phyloP scores from a whole-genome alignment of 495 filamentous ascomycete genomes.

The Xanthoparmelia taractica region DNA sequence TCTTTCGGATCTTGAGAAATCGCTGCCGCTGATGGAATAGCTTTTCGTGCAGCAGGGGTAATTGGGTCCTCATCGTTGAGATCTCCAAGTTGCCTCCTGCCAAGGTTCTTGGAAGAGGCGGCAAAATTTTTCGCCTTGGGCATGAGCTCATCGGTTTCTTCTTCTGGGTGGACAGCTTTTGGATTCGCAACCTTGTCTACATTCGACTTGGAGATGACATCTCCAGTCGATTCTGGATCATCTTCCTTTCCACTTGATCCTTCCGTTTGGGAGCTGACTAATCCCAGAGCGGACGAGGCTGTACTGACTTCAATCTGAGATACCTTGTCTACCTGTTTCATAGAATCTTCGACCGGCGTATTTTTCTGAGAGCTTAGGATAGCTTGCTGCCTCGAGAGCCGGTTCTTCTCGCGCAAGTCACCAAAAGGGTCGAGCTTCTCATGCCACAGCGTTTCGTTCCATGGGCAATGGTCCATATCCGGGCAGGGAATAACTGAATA shows the following conservation, averaged over 20 bases:
- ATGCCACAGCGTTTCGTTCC: constrained; percentile 63
- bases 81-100: constrained; percentile 13
- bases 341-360: constrained; percentile 25
- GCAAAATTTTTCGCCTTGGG: neutral
- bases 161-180: neutral
- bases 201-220: neutral
- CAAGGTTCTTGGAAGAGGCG: neutral
- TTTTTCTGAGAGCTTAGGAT: constrained; percentile 29
- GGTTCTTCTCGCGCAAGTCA: constrained; percentile 33
- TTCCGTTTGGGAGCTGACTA: neutral
- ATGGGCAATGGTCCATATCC: constrained; percentile 58
- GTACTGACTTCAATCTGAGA: constrained; percentile 2
- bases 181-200: neutral
- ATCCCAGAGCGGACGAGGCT: neutral
- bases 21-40: neutral
- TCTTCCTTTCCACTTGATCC: neutral
- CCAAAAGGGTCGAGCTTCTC: constrained; percentile 48
- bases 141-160: neutral
- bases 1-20: neutral
- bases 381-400: constrained; percentile 23
- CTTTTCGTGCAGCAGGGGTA: neutral
- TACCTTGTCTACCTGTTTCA: neutral
- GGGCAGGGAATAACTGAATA: constrained; percentile 61
- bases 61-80: neutral
- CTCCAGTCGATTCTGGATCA: neutral